A percentile compares a stretch with the other conserved stretches of the same genome.
These are phyloP conservation scores for Conoideocrella luteorostrata DNA, from an alignment of 2,329 filamentous ascomycete genomes.

Conservation along the genomic window DNA sequence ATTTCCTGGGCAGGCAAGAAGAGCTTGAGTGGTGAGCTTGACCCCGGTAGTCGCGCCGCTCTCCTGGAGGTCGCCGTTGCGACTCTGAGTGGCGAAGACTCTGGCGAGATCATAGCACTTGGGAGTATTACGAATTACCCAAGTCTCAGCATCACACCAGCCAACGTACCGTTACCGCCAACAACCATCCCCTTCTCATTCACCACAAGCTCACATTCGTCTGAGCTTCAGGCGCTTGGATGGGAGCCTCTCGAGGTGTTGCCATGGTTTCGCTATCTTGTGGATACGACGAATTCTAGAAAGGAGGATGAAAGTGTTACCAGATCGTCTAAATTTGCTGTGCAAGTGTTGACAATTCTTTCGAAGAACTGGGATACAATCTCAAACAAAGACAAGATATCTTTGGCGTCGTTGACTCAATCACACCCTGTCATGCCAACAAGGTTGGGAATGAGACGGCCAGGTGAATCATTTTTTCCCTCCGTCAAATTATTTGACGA, in stretches of 20 bases:
- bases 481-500: conserved; percentile 95
- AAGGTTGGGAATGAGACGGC: conserved; percentile 80
- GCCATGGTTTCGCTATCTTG: conserved; percentile 76
- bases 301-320: conserved; percentile 63
- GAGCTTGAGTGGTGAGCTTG: conserved; percentile 64
- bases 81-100: conserved; percentile 54
- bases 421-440: conserved; percentile 77
- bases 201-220: conserved; percentile 60
- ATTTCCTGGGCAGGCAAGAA: conserved; percentile 77
- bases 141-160: conserved; percentile 69
- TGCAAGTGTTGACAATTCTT: conserved; percentile 68
- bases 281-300: conserved; percentile 58
- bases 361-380: conserved; percentile 90
- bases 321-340: conserved; percentile 65
- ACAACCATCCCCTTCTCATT: conserved; percentile 81
- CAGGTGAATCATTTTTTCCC: conserved; percentile 82
- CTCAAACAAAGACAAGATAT: conserved; percentile 57
- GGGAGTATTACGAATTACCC: conserved; percentile 70
- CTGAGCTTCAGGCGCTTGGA: conserved; percentile 71
- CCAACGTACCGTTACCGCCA: conserved; percentile 72
- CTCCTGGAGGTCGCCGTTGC: conserved; percentile 78
- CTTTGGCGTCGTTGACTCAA: conserved; percentile 58
- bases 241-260: conserved; percentile 83
- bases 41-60: conserved; percentile 57
- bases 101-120: conserved; percentile 69